phyloP scores from a whole-genome alignment of 1,284 basidiomycete genomes.

The Coniferiporia weirii region DNA sequence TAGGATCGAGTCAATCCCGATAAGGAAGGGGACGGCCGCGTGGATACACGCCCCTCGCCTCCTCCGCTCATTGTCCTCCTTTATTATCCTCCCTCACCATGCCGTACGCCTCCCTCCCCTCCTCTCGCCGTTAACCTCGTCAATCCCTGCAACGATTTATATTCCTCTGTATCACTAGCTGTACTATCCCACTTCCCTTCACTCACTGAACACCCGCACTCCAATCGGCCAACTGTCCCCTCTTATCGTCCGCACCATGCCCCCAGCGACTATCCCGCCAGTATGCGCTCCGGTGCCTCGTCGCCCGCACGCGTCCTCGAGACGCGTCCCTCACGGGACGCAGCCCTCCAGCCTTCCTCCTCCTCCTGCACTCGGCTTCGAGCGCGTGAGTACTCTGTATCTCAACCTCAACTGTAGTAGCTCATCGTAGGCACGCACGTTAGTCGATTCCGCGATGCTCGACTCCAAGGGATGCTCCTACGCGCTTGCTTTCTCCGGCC shows the following conservation, averaged over 20 bases:
- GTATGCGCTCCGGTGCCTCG: constrained; percentile 28
- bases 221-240: neutral
- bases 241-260: constrained; percentile 11
- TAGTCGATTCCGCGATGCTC: constrained; percentile 12
- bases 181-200: neutral
- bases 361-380: neutral
- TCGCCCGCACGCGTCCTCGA: constrained; percentile 28
- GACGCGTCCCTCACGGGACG: constrained; percentile 21
- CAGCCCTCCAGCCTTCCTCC: constrained; percentile 18
- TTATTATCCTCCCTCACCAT: neutral
- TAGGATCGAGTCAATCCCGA: neutral
- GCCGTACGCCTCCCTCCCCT: constrained; percentile 5
- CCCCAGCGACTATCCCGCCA: constrained; percentile 14
- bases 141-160: constrained; percentile 13
- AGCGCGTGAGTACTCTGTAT: neutral
- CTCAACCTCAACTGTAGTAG: neutral
- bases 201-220: neutral
- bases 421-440: neutral
- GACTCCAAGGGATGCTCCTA: neutral
- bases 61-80: constrained; percentile 7
- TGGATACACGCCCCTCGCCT: constrained; percentile 6
- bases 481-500: constrained; percentile 31
- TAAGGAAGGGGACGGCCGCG: neutral
- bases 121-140: constrained; percentile 3
- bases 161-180: constrained; percentile 15